phyloP scores from a whole-genome alignment of 2,329 filamentous ascomycete species.

The Trichoderma koningiopsis region DNA sequence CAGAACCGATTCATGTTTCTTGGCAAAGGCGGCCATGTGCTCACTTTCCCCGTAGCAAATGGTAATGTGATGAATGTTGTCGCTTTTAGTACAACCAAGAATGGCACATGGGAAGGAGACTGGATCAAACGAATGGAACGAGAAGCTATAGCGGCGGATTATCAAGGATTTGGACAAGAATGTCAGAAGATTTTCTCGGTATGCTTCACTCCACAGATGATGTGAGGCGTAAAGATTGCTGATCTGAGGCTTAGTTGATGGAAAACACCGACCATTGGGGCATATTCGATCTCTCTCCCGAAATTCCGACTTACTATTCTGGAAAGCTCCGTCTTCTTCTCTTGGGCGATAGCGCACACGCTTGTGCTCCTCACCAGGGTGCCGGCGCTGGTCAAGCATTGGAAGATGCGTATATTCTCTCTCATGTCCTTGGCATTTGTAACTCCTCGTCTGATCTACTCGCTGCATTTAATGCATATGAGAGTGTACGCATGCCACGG shows the following conservation, averaged over 20 bases:
- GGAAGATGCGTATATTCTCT: slow-evolving; percentile 37
- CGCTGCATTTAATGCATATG: slow-evolving; percentile 27
- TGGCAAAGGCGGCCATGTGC: slow-evolving; percentile 8
- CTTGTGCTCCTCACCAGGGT: slow-evolving; percentile 49
- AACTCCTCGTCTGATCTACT: slow-evolving; percentile 4
- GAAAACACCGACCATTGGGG: slow-evolving; percentile 27
- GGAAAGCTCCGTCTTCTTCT: slow-evolving; percentile 42
- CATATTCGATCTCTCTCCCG: slow-evolving; percentile 26
- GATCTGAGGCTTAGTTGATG: slow-evolving; percentile 15
- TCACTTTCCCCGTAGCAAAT: slow-evolving; percentile 15
- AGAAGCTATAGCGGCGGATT: neutral
- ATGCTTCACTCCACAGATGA: neutral
- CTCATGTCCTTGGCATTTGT: slow-evolving; percentile 25
- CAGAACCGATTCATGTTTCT: slow-evolving; percentile 21
- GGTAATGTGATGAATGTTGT: slow-evolving; percentile 13
- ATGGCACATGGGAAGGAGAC: slow-evolving; percentile 5
- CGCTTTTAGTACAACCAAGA: slow-evolving; percentile 15
- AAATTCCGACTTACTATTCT: slow-evolving; percentile 23
- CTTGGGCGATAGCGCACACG: slow-evolving; percentile 52
- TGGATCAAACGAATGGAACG: slow-evolving; percentile 18
- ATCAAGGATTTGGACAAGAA: slow-evolving; percentile 5
- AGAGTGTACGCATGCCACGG: slow-evolving; percentile 26
- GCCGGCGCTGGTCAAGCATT: slow-evolving; percentile 48
- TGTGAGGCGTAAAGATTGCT: neutral
- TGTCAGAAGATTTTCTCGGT: slow-evolving; percentile 22